Evolutionary conservation across 2,329 filamentous ascomycete genomes (phyloP).

Genomic region (Diaporthe sp.): DNA sequence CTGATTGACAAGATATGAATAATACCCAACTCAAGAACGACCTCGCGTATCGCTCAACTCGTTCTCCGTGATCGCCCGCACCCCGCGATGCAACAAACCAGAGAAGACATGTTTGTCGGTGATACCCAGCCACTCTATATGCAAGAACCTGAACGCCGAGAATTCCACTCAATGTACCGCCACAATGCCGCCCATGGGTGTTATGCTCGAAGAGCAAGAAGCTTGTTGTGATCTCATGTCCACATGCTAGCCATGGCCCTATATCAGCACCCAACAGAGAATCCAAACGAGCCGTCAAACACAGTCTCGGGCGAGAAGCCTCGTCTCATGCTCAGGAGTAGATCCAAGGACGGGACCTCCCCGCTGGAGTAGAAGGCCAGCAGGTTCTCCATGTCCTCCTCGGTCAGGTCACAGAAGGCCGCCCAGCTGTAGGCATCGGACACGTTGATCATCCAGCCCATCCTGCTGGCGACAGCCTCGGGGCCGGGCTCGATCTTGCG

Average conservation of each 20-base stretch:
- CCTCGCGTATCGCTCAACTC: background rate
- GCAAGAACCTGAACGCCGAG: conserved; percentile 14
- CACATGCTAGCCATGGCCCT: conserved; percentile 22
- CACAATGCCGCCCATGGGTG: background rate
- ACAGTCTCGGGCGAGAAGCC: conserved; percentile 61
- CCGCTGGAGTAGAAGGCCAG: conserved; percentile 78
- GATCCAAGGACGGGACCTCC: conserved; percentile 69
- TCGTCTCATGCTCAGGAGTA: conserved; percentile 68
- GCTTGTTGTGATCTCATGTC: background rate
- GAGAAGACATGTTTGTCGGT: background rate
- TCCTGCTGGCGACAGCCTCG: conserved; percentile 86
- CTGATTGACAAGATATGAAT: background rate
- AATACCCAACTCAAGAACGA: background rate
- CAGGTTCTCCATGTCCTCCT: conserved; percentile 88
- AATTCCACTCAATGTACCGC: background rate
- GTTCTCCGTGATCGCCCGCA: too few species aligned
- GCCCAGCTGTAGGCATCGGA: conserved; percentile 90
- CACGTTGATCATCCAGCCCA: conserved; percentile 95
- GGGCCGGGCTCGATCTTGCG: conserved; percentile 79
- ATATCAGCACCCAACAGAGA: conserved; percentile 61
- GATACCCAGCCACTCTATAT: background rate
- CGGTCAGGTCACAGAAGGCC: conserved; percentile 85
- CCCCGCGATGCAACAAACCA: background rate
- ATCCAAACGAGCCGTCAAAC: conserved; percentile 73
- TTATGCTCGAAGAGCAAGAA: background rate